Percentiles rank a stretch among this genome's conserved stretches.
Evolutionary conservation across 2,329 filamentous ascomycete genomes (phyloP).

Genomic region (Chrysosporium queenslandicum): DNA sequence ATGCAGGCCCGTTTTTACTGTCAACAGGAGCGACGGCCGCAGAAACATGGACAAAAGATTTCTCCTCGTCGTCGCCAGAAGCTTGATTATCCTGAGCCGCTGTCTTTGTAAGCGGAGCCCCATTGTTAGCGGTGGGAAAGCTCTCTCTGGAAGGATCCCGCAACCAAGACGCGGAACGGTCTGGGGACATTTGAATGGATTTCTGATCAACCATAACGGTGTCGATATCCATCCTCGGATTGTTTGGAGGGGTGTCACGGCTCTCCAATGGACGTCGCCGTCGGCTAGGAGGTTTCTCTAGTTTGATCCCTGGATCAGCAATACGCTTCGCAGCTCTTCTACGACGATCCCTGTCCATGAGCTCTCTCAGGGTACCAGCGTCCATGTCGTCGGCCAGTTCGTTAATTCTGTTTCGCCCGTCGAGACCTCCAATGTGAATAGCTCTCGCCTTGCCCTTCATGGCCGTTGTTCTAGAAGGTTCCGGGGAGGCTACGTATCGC

Average conservation of each 20-base stretch:
- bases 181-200: constrained; percentile 1
- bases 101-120: neutral
- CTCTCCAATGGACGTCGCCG: neutral
- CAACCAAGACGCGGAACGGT: constrained; percentile 25
- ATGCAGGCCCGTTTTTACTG: neutral
- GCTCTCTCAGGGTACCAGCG: constrained; percentile 69
- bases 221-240: neutral
- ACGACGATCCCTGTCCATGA: constrained; percentile 84
- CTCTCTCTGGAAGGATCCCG: constrained; percentile 28
- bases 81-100: neutral
- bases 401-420: constrained; percentile 54
- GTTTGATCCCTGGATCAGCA: neutral
- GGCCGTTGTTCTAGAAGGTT: constrained; percentile 40
- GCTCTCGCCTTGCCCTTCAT: constrained; percentile 45
- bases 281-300: constrained; percentile 31
- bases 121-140: constrained; percentile 19
- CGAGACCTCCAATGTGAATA: constrained; percentile 51
- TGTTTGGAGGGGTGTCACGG: neutral
- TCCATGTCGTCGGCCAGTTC: constrained; percentile 74
- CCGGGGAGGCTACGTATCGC: constrained; percentile 42
- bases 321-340: constrained; percentile 35
- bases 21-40: neutral
- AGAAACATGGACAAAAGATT: constrained; percentile 4
- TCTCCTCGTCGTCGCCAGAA: neutral
- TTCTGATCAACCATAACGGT: neutral